These are phyloP conservation scores for Talaromyces sp. DNA, from an alignment of 2,329 filamentous ascomycete genomes.

Conservation along the genomic window DNA sequence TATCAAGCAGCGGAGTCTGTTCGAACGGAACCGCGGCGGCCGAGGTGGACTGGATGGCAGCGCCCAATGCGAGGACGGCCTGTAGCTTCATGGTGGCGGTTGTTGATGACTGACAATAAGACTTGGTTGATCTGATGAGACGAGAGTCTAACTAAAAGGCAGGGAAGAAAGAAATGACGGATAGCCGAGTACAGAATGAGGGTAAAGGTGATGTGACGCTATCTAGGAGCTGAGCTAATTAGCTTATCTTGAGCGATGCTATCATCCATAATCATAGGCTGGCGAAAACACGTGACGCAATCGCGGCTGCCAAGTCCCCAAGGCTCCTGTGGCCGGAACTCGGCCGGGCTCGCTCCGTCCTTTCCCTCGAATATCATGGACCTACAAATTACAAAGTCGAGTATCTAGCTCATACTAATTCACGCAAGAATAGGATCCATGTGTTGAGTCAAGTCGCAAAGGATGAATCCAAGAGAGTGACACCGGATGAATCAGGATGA, in stretches of 20 bases:
- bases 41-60: conserved; percentile 12
- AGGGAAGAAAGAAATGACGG: background rate
- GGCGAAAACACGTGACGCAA: conserved; percentile 3
- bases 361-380: too few relatives aligned
- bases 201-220: background rate
- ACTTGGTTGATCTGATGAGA: background rate
- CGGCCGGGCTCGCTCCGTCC: background rate
- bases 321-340: background rate
- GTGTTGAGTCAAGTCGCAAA: background rate
- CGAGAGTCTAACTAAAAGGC: background rate
- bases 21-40: conserved; percentile 12
- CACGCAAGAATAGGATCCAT: background rate
- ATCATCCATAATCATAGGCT: too few relatives aligned
- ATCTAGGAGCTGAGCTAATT: background rate
- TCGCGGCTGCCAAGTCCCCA: background rate
- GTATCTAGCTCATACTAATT: background rate
- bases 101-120: background rate
- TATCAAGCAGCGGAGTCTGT: conserved; percentile 12
- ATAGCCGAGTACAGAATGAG: background rate
- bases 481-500: conserved; percentile 16
- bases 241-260: conserved; percentile 5
- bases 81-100: conserved; percentile 11
- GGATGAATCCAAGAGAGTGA: background rate
- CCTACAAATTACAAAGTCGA: background rate
- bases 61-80: conserved; percentile 13